Conservation (phyloP, 2,329 filamentous ascomycete species). For the Colletotrichum higginsianum region DNA sequence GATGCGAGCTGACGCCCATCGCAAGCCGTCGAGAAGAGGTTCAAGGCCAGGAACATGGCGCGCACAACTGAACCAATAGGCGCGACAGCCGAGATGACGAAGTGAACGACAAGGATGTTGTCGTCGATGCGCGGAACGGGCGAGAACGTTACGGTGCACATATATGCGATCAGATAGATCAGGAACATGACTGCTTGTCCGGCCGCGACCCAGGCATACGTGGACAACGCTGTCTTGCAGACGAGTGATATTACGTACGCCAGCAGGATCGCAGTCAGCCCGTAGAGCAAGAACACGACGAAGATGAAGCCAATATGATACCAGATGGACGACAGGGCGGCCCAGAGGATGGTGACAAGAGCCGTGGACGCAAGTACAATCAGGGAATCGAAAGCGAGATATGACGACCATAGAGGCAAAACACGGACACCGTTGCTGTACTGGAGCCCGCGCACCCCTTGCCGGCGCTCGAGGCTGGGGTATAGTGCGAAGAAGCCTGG, state of each 20-base stretch:
- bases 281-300: slow-evolving; percentile 74
- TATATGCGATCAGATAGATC: slow-evolving; percentile 79
- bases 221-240: slow-evolving; percentile 82
- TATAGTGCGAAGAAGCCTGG: slow-evolving; percentile 92
- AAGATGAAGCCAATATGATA: slow-evolving; percentile 88
- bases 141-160: slow-evolving; percentile 74
- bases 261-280: slow-evolving; percentile 81
- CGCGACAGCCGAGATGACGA: slow-evolving; percentile 79
- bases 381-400: slow-evolving; percentile 83
- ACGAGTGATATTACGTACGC: slow-evolving; percentile 88
- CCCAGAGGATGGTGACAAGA: slow-evolving; percentile 79
- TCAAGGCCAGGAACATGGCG: slow-evolving; percentile 82
- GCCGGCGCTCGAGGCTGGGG: slow-evolving; percentile 85
- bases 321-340: slow-evolving; percentile 75
- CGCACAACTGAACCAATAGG: slow-evolving; percentile 84
- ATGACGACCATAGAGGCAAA: slow-evolving; percentile 87
- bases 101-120: slow-evolving; percentile 79
- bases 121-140: slow-evolving; percentile 78
- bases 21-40: slow-evolving; percentile 87
- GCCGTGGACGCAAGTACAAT: slow-evolving; percentile 79
- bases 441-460: slow-evolving; percentile 86
- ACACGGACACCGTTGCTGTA: slow-evolving; percentile 93
- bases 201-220: slow-evolving; percentile 87
- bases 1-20: slow-evolving; percentile 72
- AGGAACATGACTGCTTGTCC: slow-evolving; percentile 81